Percentiles rank a stretch among this genome's conserved stretches.
Conservation (phyloP, 2,329 filamentous ascomycete species). For the Pyrenophora teres region DNA sequence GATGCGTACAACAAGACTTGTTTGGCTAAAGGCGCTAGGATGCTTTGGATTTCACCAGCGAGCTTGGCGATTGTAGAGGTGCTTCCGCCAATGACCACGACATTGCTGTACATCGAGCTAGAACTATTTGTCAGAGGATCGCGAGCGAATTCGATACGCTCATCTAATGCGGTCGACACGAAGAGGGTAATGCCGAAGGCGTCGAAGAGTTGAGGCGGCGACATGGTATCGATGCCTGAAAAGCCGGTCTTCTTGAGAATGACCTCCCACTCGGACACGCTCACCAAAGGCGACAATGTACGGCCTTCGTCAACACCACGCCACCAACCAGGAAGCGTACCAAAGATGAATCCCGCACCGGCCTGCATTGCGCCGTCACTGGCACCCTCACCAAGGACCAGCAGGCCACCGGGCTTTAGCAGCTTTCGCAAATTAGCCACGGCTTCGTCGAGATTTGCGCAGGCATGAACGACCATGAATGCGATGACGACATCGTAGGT, state of each 20-base stretch:
- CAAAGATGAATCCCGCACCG: conserved; percentile 34
- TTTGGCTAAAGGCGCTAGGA: neutral
- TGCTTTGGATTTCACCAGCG: neutral
- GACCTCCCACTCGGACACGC: conserved; percentile 25
- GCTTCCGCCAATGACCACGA: neutral
- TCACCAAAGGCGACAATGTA: neutral
- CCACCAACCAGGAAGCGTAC: conserved; percentile 51
- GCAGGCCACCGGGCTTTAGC: conserved; percentile 49
- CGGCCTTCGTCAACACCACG: conserved; percentile 17
- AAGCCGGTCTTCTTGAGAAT: conserved; percentile 2
- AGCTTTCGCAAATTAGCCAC: conserved; percentile 20
- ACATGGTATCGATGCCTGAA: conserved; percentile 7
- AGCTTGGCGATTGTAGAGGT: neutral
- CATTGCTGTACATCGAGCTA: neutral
- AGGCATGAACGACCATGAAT: conserved; percentile 21
- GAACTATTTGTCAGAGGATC: neutral
- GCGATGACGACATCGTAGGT: conserved; percentile 28
- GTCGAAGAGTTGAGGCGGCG: neutral
- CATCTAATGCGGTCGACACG: conserved; percentile 6
- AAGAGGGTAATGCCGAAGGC: neutral
- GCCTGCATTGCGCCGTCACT: neutral
- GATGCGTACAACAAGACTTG: too few species aligned
- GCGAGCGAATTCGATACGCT: conserved; percentile 2
- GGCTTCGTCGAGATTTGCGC: conserved; percentile 7
- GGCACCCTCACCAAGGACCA: conserved; percentile 42